Evolutionary conservation across 2,329 filamentous ascomycete genomes (phyloP).

Genomic region (Verticillium albo-atrum): DNA sequence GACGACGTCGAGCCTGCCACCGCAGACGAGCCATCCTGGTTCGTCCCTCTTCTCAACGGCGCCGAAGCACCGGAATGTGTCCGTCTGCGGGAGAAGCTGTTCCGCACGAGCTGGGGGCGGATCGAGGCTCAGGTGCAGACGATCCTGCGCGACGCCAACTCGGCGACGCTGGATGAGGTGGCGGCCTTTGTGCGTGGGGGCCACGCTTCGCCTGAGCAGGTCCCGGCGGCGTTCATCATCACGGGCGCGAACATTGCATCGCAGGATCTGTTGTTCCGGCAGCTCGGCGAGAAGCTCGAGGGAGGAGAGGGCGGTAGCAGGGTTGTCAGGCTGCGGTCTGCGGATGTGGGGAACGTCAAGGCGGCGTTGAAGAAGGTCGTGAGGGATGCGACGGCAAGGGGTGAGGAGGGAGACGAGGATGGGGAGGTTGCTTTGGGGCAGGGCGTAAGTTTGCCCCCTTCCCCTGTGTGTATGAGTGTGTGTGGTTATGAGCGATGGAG

Average conservation of each 20-base stretch:
- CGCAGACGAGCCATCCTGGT: constrained; percentile 22
- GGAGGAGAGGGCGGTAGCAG: constrained; percentile 41
- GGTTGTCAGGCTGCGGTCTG: constrained; percentile 64
- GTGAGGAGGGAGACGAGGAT: constrained; percentile 50
- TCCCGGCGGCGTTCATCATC: constrained; percentile 63
- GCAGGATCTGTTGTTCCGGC: constrained; percentile 68
- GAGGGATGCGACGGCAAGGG: constrained; percentile 52
- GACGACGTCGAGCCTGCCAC: constrained; percentile 6
- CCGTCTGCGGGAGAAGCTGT: constrained; percentile 53
- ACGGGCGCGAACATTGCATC: constrained; percentile 76
- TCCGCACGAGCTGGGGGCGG: constrained; percentile 58
- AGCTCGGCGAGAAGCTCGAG: constrained; percentile 57
- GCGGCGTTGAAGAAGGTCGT: constrained; percentile 69
- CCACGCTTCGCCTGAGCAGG: constrained; percentile 16
- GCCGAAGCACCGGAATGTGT: constrained; percentile 45
- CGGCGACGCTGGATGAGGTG: constrained; percentile 55
- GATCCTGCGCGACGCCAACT: constrained; percentile 57
- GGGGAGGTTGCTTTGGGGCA: constrained; percentile 37
- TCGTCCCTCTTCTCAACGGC: constrained; percentile 51
- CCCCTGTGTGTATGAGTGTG: not conserved
- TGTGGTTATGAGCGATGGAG: not conserved
- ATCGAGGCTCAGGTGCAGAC: constrained; percentile 60
- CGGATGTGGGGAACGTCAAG: constrained; percentile 71
- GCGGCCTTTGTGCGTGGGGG: constrained; percentile 44
- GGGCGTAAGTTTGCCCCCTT: constrained; percentile 35